These are phyloP conservation scores for Hygrophila difformis DNA, from an alignment of 257 asterid genomes.

Conservation along the genomic window DNA sequence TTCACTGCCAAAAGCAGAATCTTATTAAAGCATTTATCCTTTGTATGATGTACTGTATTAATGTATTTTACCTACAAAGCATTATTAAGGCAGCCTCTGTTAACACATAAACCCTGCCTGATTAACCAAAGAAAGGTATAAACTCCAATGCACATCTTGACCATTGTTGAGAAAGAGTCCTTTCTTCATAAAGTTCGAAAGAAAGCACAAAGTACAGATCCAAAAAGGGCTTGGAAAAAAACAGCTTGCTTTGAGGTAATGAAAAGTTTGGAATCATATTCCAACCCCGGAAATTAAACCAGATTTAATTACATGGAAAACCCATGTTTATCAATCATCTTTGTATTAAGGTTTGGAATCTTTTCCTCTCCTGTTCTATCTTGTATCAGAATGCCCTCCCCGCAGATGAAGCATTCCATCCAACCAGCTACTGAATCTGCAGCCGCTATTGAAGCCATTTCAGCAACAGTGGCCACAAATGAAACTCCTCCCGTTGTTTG, in stretches of 20 bases:
- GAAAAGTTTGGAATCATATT: slow-evolving; percentile 48
- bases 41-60: too few species aligned
- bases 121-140: too few species aligned
- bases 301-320: slow-evolving; percentile 11
- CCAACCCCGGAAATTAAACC: slow-evolving; percentile 24
- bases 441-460: neutral
- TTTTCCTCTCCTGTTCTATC: slow-evolving; percentile 17
- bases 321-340: slow-evolving; percentile 20
- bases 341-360: slow-evolving; percentile 50
- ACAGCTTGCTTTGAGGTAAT: slow-evolving; percentile 21
- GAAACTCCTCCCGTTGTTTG: neutral
- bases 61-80: too few species aligned
- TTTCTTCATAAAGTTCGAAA: too few species aligned
- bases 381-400: slow-evolving; percentile 28
- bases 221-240: slow-evolving; percentile 6
- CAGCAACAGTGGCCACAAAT: neutral
- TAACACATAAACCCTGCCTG: too few species aligned
- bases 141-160: too few species aligned
- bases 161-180: too few species aligned
- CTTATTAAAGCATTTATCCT: too few species aligned
- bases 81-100: too few species aligned
- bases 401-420: slow-evolving; percentile 24
- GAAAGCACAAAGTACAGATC: too few species aligned
- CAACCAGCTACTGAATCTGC: neutral
- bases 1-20: too few species aligned